A percentile compares a stretch with the other conserved stretches of the same genome.
phyloP scores from a whole-genome alignment of 257 asterid species.

The Galeopsis tetrahit region DNA sequence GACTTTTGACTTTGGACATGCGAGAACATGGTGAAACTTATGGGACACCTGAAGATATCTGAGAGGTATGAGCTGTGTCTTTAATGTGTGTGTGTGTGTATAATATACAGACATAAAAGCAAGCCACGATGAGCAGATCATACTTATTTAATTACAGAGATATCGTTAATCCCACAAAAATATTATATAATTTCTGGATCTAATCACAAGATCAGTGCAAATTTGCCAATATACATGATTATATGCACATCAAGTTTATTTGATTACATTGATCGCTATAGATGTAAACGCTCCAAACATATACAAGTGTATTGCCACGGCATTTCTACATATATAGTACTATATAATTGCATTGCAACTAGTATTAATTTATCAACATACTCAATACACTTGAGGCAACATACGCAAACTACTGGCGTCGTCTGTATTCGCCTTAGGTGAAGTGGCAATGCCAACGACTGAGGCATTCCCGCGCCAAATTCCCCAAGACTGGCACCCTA shows the following conservation, averaged over 20 bases:
- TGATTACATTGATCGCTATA: background rate
- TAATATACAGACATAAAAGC: background rate
- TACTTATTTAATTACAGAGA: slow-evolving; percentile 6
- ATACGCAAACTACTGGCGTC: background rate
- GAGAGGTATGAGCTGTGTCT: slow-evolving; percentile 3
- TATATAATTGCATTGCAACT: background rate
- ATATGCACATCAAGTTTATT: background rate
- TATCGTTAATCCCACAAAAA: background rate
- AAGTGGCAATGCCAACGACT: slow-evolving; percentile 1
- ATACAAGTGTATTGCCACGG: background rate
- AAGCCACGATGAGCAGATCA: background rate
- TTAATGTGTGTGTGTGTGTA: background rate
- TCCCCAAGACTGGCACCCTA: slow-evolving; percentile 46
- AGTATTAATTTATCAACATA: slow-evolving; percentile 24
- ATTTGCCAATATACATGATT: background rate
- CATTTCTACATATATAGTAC: background rate
- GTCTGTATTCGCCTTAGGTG: slow-evolving; percentile 21
- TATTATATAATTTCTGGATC: slow-evolving; percentile 30
- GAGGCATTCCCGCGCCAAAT: slow-evolving; percentile 31
- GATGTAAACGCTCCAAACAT: no score
- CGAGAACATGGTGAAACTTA: background rate
- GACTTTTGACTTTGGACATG: background rate
- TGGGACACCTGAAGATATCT: background rate
- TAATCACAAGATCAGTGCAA: slow-evolving; percentile 24
- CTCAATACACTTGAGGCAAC: slow-evolving; percentile 32